Base-by-base conservation (phyloP, 2,329 filamentous ascomycete genomes). In the Aspergillus sp. region DNA sequence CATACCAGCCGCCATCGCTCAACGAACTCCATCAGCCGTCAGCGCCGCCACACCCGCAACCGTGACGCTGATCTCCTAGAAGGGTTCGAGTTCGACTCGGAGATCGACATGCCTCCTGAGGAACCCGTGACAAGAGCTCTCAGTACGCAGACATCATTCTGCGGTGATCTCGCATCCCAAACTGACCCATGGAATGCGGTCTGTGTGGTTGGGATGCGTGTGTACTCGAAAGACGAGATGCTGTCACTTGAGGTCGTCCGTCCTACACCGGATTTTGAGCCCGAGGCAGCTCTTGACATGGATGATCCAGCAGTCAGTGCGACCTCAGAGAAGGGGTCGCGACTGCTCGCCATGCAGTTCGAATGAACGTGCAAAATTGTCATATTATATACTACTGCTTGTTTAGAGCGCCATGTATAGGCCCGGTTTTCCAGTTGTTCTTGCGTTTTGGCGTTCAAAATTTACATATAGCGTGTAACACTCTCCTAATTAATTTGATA, bases 121-220 rank as follows among this genome's bases (percentile, higher is more conserved):
- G 70, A 72, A 17, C 48, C 59, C 0, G 55, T 60, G 5, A 17
- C 41, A 6, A 67, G 65, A n/a, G 15, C 27, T 9, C 46, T 61
- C 4, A 60, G 43, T 17, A 23, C 53, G 31, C 62, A 52, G 24
- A 41, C 56, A n/a, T 57, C 57, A 11, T 57, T 35, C 46, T 52
- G 57, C 19, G 59, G 59, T 45, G 56, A 57, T 3, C 66, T 58
- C 9, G 67, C 65, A 35, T 59, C 58, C 14, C 65, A 62, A 23
- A 64, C 62, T 12, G 71, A 75, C 59, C 83, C 83, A 0, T 87
- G 84, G 84, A 85, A 86, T 64, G 84, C 84, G 0, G 78, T 86
- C 1, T 85, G 82, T 60, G 83, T 86, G 15, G 78, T 86, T 4
- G 84, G 84, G 0, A 68, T 87, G 31, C 75, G 83, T 6, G 83